Evolutionary conservation across 1,139 yeast genomes (phyloP).

Genomic region (Lodderomyces elongisporus): DNA sequence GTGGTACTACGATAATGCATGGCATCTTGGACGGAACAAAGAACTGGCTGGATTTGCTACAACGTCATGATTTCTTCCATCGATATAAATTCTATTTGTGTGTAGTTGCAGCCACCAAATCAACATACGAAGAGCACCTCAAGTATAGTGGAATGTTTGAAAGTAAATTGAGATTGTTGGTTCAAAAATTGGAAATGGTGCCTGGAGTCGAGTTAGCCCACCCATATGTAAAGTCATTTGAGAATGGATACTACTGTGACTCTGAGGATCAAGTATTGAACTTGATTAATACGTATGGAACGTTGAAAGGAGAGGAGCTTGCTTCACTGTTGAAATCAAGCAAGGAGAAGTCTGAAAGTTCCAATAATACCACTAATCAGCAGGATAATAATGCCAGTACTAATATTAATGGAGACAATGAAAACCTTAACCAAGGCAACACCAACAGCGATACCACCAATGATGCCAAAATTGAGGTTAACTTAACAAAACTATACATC

Average conservation of each 20-base stretch:
- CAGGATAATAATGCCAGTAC: too few relatives aligned
- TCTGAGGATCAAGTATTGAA: slow-evolving; percentile 48
- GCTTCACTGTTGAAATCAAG: not conserved
- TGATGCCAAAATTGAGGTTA: slow-evolving; percentile 28
- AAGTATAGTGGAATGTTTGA: slow-evolving; percentile 94
- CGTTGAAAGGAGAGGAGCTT: slow-evolving; percentile 35
- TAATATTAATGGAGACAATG: too few relatives aligned
- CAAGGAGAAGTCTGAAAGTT: slow-evolving; percentile 1
- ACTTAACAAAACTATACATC: slow-evolving; percentile 71
- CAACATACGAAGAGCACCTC: slow-evolving; percentile 76
- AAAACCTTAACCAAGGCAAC: too few relatives aligned
- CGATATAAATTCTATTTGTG: slow-evolving; percentile 83
- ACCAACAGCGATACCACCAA: too few relatives aligned
- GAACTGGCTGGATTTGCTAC: slow-evolving; percentile 76
- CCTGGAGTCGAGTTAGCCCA: slow-evolving; percentile 80
- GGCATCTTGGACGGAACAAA: slow-evolving; percentile 59
- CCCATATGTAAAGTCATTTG: slow-evolving; percentile 63
- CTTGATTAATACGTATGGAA: slow-evolving; percentile 51
- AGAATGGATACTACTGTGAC: slow-evolving; percentile 35
- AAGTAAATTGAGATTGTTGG: slow-evolving; percentile 74
- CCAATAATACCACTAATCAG: too few relatives aligned
- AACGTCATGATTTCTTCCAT: too few relatives aligned
- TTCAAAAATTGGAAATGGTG: slow-evolving; percentile 71
- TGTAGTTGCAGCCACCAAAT: slow-evolving; percentile 72
- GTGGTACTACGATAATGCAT: slow-evolving; percentile 69